Percentiles rank a stretch among this genome's conserved stretches.
phyloP scores from a whole-genome alignment of 2,329 filamentous ascomycete species.

The Paecilomyces formosus region DNA sequence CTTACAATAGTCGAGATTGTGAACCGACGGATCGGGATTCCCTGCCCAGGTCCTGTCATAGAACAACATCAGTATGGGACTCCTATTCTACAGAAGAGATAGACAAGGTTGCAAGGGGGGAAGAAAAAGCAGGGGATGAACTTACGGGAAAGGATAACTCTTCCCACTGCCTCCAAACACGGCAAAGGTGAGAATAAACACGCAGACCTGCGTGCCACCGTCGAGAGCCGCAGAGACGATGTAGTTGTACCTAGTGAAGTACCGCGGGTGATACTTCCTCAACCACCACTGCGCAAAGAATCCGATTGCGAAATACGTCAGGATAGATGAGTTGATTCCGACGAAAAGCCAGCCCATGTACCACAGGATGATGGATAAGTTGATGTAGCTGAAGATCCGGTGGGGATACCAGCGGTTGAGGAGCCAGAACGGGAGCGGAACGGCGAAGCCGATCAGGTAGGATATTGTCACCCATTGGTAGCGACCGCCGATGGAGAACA shows the following conservation, averaged over 20 bases:
- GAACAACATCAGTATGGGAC: background rate
- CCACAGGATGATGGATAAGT: conserved; percentile 37
- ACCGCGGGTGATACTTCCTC: conserved; percentile 9
- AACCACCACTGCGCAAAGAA: conserved; percentile 15
- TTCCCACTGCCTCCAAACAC: conserved; percentile 22
- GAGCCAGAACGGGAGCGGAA: conserved; percentile 38
- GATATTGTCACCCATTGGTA: conserved; percentile 35
- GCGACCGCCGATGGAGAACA: conserved; percentile 33
- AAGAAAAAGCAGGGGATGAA: background rate
- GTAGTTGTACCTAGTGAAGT: conserved; percentile 30
- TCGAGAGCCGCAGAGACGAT: conserved; percentile 28
- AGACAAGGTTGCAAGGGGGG: background rate
- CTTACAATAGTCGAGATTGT: conserved; percentile 8
- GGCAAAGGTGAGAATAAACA: conserved; percentile 31
- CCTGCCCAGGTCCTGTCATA: conserved; percentile 5
- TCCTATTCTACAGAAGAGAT: background rate
- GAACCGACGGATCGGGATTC: conserved; percentile 3
- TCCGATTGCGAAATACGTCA: conserved; percentile 14
- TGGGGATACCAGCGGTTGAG: conserved; percentile 21
- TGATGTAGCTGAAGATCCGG: conserved; percentile 25
- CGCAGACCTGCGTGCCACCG: conserved; percentile 26
- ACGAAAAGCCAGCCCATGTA: conserved; percentile 37
- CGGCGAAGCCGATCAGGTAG: conserved; percentile 36
- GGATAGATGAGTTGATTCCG: conserved; percentile 33
- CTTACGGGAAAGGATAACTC: conserved; percentile 14